Conservation (phyloP, 2,329 filamentous ascomycete species). For the Zymoseptoria pseudotritici region DNA sequence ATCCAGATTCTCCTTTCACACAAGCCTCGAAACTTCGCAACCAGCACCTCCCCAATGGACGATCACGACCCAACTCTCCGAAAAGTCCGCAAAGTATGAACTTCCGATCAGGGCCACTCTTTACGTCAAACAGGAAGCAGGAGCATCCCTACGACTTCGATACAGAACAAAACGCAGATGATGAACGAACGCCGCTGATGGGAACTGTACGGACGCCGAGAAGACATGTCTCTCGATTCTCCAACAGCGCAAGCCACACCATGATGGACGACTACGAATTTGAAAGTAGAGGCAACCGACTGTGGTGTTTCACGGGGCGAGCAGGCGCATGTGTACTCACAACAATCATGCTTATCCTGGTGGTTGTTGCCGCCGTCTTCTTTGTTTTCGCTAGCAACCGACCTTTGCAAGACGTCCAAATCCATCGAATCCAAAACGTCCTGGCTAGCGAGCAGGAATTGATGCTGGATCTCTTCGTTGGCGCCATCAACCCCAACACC, state of each 20-base stretch:
- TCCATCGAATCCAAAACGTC: conserved; percentile 78
- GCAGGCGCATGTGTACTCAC: conserved; percentile 83
- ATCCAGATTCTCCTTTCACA: conserved; percentile 74
- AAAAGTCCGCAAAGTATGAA: conserved; percentile 41
- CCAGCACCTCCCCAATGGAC: conserved; percentile 36
- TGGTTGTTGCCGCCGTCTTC: conserved; percentile 76
- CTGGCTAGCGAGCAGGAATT: conserved; percentile 90
- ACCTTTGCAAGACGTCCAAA: conserved; percentile 68
- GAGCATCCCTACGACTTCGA: conserved; percentile 66
- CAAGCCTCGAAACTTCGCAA: conserved; percentile 60
- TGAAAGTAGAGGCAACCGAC: conserved; percentile 18
- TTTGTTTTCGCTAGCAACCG: conserved; percentile 91
- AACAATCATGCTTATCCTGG: conserved; percentile 70
- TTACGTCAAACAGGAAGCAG: conserved; percentile 43
- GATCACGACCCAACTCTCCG: conserved; percentile 61
- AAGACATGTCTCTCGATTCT: conserved; percentile 27
- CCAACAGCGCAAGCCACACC: conserved; percentile 49
- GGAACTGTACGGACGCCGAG: conserved; percentile 20
- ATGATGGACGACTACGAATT: conserved; percentile 34
- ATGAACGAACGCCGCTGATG: conserved; percentile 80
- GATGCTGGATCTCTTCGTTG: conserved; percentile 85
- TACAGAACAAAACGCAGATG: conserved; percentile 69
- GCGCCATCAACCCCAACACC: conserved; percentile 86
- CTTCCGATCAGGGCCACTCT: conserved; percentile 33
- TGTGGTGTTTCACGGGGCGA: conserved; percentile 41